A percentile compares a stretch with the other conserved stretches of the same genome.
Conservation (phyloP, 768 basidiomycete species). For the Phylloporus sp. region DNA sequence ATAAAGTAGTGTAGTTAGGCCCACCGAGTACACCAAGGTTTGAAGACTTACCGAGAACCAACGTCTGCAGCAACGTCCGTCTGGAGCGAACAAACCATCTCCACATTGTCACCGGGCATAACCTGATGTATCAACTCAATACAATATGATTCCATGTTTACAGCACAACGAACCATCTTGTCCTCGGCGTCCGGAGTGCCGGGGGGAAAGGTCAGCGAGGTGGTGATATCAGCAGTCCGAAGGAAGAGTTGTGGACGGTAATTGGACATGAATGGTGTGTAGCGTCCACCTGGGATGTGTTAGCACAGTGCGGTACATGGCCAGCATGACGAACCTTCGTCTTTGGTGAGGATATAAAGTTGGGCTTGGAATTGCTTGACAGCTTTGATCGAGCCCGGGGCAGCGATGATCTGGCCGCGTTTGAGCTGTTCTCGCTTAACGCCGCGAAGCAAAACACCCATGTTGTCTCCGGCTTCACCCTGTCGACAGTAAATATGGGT, state of each 20-base stretch:
- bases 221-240: constrained; percentile 92
- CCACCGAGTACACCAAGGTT: background rate
- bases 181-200: constrained; percentile 75
- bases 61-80: constrained; percentile 87
- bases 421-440: constrained; percentile 94
- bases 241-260: constrained; percentile 95
- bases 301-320: constrained; percentile 43
- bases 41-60: constrained; percentile 60
- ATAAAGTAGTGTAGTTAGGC: background rate
- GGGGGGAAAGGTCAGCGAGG: constrained; percentile 77
- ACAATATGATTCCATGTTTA: background rate
- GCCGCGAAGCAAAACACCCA: constrained; percentile 95
- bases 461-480: constrained; percentile 99
- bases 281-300: constrained; percentile 55
- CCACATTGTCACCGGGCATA: constrained; percentile 98
- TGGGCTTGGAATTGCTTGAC: constrained; percentile 93
- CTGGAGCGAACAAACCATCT: constrained; percentile 79
- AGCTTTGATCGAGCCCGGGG: constrained; percentile 89
- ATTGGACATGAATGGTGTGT: constrained; percentile 88
- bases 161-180: constrained; percentile 62
- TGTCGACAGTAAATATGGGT: constrained; percentile 23
- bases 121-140: constrained; percentile 43
- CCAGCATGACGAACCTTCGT: constrained; percentile 35
- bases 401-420: constrained; percentile 87
- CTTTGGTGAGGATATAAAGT: constrained; percentile 56